Evolutionary conservation across 164 flowering plant genomes (phyloP), one percentile per base, ranked within the genome.

Genomic region (Magnolia sinica): DNA sequence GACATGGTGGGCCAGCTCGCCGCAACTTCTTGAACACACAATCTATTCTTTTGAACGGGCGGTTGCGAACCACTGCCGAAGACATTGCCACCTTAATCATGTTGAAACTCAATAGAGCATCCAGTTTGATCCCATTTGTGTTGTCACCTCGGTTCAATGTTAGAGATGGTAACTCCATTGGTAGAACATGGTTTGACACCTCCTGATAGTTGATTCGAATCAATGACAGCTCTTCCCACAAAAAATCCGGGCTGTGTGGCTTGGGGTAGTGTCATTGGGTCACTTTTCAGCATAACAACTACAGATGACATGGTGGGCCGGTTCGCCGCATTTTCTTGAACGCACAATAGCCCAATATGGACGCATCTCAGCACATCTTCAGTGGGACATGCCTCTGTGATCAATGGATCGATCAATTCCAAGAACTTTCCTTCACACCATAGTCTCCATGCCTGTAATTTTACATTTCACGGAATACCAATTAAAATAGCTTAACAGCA

Each of bases 251-350:
- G 75, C 50, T 7, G 23, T 73, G n/a, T 55, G 4, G 75, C 67
- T 19, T 73, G 18, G 8, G 64, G 70, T 18, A 74, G 76, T 1
- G 68, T 20, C 22, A 64, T 22, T 8, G 67, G 45, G 16, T 64
- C 52, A 45, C 68, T 74, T 50, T 16, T 51, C 22, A 74, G 58
- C 69, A 45, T 74, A 10, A 63, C 24, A 74, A 74, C 27, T 23
- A 64, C 51, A 8, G 29, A 29, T 22, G 76, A 74, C 76, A 74
- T 74, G 52, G 58, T 74, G 50, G 76, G 77, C 67, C 77, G 50
- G 51, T 49, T 13, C 22, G 8, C 71, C 49, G 77, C 77, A 67
- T 66, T 71, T 49, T 74, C 71, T 51, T 75, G 77, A 11, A 75
- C 77, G 1, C 77, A 75, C n/a, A 75, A 8, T 50, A 75, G 59